Evolutionary conservation across 164 flowering plant species (phyloP).

Genomic region (Protea cynaroides): DNA sequence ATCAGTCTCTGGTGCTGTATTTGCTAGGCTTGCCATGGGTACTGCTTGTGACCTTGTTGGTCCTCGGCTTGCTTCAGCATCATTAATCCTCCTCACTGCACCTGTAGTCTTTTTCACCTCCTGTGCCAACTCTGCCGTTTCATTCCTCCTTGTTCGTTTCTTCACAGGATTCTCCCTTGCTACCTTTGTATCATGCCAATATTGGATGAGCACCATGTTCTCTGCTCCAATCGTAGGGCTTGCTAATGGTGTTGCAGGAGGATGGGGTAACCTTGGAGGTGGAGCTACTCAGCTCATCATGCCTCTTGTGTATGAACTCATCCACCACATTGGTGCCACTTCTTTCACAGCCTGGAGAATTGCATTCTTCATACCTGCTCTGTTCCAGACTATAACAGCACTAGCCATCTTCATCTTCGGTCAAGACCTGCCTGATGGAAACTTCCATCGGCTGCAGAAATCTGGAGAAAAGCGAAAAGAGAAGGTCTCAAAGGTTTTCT

Average conservation of each 20-base stretch:
- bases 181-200: conserved; percentile 77
- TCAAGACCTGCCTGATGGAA: conserved; percentile 83
- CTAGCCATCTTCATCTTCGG: conserved; percentile 57
- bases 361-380: conserved; percentile 79
- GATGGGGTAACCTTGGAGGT: conserved; percentile 95
- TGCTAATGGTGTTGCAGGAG: conserved; percentile 72
- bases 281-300: conserved; percentile 87
- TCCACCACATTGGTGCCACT: conserved; percentile 38
- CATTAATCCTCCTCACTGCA: conserved; percentile 55
- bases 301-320: conserved; percentile 57
- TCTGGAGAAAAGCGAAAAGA: conserved; percentile 53
- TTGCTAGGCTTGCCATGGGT: conserved; percentile 80
- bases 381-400: conserved; percentile 51
- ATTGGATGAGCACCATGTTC: conserved; percentile 84
- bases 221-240: conserved; percentile 49
- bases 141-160: conserved; percentile 67
- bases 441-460: conserved; percentile 51
- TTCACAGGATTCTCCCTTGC: conserved; percentile 83
- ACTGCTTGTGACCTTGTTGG: conserved; percentile 78
- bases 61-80: conserved; percentile 71
- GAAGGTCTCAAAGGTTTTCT: conserved; percentile 58
- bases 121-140: conserved; percentile 27
- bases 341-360: conserved; percentile 82
- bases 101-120: conserved; percentile 62
- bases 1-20: conserved; percentile 76